phyloP scores from a whole-genome alignment of 768 basidiomycete species.

The Russula lepida region DNA sequence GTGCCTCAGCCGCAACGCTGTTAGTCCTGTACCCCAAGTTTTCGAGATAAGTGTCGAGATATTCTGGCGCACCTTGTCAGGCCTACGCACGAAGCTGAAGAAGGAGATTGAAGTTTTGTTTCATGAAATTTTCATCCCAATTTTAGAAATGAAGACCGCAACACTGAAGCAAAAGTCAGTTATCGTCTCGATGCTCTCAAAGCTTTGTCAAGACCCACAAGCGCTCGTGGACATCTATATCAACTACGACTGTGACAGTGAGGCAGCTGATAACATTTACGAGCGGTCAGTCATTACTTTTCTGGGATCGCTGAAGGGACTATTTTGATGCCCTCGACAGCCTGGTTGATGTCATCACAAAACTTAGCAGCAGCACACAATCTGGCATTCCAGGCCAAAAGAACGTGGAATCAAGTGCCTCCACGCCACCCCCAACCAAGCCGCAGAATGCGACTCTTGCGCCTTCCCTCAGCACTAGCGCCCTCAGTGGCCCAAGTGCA shows the following conservation, averaged over 20 bases:
- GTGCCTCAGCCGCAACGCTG: slow-evolving; percentile 87
- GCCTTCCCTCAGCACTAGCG: slow-evolving; percentile 57
- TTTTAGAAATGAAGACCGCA: slow-evolving; percentile 95
- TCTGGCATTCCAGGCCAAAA: slow-evolving; percentile 37
- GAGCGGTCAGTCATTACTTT: slow-evolving; percentile 59
- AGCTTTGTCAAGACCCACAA: slow-evolving; percentile 92
- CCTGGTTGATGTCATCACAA: slow-evolving; percentile 93
- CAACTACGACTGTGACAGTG: slow-evolving; percentile 97
- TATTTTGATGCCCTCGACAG: slow-evolving; percentile 30
- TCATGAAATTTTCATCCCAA: slow-evolving; percentile 97
- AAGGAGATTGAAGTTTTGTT: slow-evolving; percentile 99
- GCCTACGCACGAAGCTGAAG: slow-evolving; percentile 95
- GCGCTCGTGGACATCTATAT: slow-evolving; percentile 97
- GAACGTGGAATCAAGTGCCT: slow-evolving; percentile 50
- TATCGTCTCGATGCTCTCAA: slow-evolving; percentile 79
- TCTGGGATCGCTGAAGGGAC: background rate
- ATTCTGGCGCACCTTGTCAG: slow-evolving; percentile 92
- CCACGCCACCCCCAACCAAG: slow-evolving; percentile 45
- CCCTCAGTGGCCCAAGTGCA: slow-evolving; percentile 55
- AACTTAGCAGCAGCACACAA: slow-evolving; percentile 58
- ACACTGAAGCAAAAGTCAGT: slow-evolving; percentile 92
- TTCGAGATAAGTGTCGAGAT: slow-evolving; percentile 98
- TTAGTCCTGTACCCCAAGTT: slow-evolving; percentile 90
- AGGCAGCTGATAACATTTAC: slow-evolving; percentile 93
- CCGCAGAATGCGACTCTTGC: slow-evolving; percentile 38